Conservation (phyloP, 306 rosid genomes). For the Prunus persica region DNA sequence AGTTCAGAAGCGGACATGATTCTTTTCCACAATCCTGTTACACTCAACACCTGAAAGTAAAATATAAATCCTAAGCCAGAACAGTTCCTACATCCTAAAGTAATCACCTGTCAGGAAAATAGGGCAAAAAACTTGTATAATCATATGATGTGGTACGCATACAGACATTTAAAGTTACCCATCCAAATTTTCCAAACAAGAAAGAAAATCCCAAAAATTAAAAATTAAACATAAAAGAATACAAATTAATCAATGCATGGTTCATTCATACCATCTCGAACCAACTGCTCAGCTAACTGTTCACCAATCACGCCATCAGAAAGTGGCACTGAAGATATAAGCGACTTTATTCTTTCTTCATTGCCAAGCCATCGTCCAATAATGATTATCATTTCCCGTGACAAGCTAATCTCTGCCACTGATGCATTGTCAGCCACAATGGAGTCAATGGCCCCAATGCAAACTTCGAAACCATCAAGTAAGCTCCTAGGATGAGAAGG, state of each 20-base stretch:
- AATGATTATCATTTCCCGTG: constrained; percentile 61
- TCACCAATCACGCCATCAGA: constrained; percentile 63
- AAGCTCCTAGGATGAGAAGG: constrained; percentile 82
- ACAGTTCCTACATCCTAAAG: neutral
- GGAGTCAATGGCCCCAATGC: constrained; percentile 71
- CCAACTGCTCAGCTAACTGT: constrained; percentile 73
- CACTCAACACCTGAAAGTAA: neutral
- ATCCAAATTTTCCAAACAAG: neutral
- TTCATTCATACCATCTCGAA: constrained; percentile 76
- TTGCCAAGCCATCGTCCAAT: constrained; percentile 88
- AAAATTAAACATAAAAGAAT: neutral
- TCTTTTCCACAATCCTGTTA: no score
- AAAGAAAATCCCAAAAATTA: neutral
- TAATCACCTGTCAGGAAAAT: neutral
- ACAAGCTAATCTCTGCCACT: constrained; percentile 71
- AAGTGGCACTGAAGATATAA: constrained; percentile 42
- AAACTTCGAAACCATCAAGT: constrained; percentile 78
- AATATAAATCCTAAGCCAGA: neutral
- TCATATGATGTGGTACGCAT: neutral
- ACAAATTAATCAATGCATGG: neutral
- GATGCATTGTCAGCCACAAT: constrained; percentile 61
- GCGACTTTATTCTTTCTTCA: constrained; percentile 69
- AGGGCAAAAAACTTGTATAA: neutral
- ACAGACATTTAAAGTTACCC: neutral
- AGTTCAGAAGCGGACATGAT: no score